Evolutionary conservation across 1,284 basidiomycete genomes (phyloP).

Genomic region (Caloboletus firmus): DNA sequence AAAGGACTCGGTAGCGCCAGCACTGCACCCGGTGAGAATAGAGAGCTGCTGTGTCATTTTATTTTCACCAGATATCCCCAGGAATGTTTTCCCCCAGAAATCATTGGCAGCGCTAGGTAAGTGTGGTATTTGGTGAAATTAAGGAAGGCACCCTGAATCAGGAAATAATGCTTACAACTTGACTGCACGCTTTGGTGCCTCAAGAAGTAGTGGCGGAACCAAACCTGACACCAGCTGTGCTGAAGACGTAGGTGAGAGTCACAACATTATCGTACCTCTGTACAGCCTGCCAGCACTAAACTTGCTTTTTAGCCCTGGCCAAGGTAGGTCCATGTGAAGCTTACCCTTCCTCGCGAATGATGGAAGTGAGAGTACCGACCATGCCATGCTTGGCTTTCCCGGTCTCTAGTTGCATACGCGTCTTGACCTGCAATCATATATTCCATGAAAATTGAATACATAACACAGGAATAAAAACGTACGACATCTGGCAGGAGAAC

Average conservation of each 20-base stretch:
- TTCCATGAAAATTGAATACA: constrained; percentile 20
- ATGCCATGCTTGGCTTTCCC: constrained; percentile 79
- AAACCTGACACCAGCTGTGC: constrained; percentile 53
- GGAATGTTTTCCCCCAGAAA: constrained; percentile 87
- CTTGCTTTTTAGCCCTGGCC: constrained; percentile 23
- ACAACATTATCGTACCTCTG: constrained; percentile 54
- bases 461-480: constrained; percentile 26
- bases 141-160: not conserved
- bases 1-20: constrained; percentile 94
- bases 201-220: constrained; percentile 89
- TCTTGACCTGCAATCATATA: constrained; percentile 73
- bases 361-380: constrained; percentile 75
- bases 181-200: constrained; percentile 97
- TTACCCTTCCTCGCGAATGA: constrained; percentile 84
- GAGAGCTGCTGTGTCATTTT: constrained; percentile 90
- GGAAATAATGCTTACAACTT: constrained; percentile 72
- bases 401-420: constrained; percentile 93
- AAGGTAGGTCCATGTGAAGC: constrained; percentile 25
- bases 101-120: constrained; percentile 76
- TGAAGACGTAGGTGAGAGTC: not conserved
- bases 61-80: constrained; percentile 60
- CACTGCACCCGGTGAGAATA: constrained; percentile 87
- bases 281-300: constrained; percentile 80
- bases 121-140: not conserved
- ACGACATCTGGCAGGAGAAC: constrained; percentile 49